phyloP scores from a whole-genome alignment of 257 asterid genomes.

The Asclepias syriaca region DNA sequence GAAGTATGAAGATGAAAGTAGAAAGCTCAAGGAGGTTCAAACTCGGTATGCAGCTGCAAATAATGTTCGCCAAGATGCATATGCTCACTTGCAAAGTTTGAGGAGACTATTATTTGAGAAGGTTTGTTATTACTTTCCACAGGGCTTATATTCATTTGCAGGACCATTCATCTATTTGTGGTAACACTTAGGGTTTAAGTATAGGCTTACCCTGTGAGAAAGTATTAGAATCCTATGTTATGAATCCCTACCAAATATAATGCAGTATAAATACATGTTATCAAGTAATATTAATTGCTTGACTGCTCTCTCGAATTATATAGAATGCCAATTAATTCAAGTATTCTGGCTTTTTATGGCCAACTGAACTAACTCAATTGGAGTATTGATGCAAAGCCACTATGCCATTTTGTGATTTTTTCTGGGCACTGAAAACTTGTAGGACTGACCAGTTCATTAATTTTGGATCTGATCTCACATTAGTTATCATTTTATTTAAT shows the following conservation, averaged over 20 bases:
- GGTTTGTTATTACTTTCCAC: constrained; percentile 31
- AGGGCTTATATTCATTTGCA: too few relatives aligned
- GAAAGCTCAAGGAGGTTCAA: constrained; percentile 62
- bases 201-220: background rate
- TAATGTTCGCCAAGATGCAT: constrained; percentile 84
- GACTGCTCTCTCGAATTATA: background rate
- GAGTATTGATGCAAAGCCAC: background rate
- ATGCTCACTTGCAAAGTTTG: constrained; percentile 52
- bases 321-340: background rate
- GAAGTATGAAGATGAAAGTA: constrained; percentile 59
- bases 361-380: background rate
- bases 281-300: background rate
- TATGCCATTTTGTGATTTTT: background rate
- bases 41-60: constrained; percentile 66
- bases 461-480: background rate
- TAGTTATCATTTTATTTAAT: background rate
- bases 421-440: background rate
- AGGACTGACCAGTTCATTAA: background rate
- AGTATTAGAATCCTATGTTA: background rate
- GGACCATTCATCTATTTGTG: background rate
- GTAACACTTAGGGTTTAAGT: background rate
- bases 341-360: background rate
- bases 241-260: background rate
- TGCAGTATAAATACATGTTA: background rate
- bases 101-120: constrained; percentile 54